phyloP scores from a whole-genome alignment of 805 yeast species.

The Candida krabiensis region DNA sequence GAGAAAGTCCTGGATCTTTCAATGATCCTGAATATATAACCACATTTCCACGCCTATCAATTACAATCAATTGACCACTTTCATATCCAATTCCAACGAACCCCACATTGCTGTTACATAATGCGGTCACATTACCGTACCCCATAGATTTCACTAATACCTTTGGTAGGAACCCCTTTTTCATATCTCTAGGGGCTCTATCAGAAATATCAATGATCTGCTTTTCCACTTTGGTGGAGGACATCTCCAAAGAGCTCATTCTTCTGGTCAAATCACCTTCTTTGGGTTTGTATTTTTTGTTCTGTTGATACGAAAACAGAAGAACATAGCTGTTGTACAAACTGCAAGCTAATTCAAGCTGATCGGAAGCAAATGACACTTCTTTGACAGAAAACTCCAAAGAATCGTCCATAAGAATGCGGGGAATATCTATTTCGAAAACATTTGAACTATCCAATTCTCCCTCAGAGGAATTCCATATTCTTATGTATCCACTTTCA shows the following conservation, averaged over 20 bases:
- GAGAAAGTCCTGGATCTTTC: constrained; percentile 28
- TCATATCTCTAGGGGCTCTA: constrained; percentile 49
- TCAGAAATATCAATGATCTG: constrained; percentile 47
- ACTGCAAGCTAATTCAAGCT: constrained; percentile 73
- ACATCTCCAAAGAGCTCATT: constrained; percentile 30
- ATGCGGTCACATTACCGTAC: constrained; percentile 53
- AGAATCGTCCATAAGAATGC: constrained; percentile 43
- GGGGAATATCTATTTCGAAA: constrained; percentile 57
- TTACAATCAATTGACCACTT: constrained; percentile 69
- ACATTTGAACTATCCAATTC: constrained; percentile 62
- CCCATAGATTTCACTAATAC: constrained; percentile 41
- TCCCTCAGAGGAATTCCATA: constrained; percentile 81
- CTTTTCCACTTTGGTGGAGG: constrained; percentile 28
- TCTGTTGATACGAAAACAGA: constrained; percentile 67
- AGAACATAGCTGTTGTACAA: constrained; percentile 71
- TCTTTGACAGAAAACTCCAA: constrained; percentile 47
- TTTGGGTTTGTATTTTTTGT: constrained; percentile 42
- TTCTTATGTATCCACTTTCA: constrained; percentile 75
- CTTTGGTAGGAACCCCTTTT: constrained; percentile 65
- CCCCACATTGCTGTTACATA: constrained; percentile 73
- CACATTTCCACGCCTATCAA: constrained; percentile 73
- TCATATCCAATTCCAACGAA: constrained; percentile 80
- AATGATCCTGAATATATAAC: constrained; percentile 42
- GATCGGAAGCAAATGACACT: constrained; percentile 75
- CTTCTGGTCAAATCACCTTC: constrained; percentile 22